Evolutionary conservation across 257 asterid genomes (phyloP).

Genomic region (Avicennia marina): DNA sequence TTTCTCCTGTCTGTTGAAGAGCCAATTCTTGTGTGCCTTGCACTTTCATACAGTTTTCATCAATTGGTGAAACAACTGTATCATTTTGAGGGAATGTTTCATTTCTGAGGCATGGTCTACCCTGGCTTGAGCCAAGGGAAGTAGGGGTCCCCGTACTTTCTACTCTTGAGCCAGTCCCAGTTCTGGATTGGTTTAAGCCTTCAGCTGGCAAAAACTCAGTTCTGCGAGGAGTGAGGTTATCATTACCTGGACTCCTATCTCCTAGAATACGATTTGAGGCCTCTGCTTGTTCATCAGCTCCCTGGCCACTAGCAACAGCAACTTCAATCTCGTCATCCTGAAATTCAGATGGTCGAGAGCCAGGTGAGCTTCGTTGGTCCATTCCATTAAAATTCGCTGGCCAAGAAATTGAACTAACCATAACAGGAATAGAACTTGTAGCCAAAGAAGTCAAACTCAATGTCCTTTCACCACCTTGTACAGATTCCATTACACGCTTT

Average conservation of each 20-base stretch:
- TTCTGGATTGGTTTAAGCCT: conserved; percentile 46
- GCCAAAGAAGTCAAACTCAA: conserved; percentile 65
- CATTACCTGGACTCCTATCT: conserved; percentile 22
- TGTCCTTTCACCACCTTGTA: conserved; percentile 82
- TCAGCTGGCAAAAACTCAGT: conserved; percentile 22
- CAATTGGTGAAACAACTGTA: conserved; percentile 36
- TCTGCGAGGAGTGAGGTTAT: conserved; percentile 23
- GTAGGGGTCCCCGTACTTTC: conserved; percentile 75
- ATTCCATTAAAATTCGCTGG: conserved; percentile 46
- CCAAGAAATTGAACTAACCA: conserved; percentile 68
- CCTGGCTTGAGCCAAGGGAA: conserved; percentile 77
- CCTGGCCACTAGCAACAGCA: conserved; percentile 18
- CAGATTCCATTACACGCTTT: conserved; percentile 80
- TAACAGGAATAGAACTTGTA: conserved; percentile 50
- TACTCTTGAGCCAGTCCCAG: conserved; percentile 72
- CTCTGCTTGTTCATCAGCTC: conserved; percentile 35
- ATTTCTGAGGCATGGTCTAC: conserved; percentile 45
- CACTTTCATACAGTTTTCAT: conserved; percentile 28
- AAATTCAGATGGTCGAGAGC: conserved; percentile 38
- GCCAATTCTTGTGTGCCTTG: conserved; percentile 26
- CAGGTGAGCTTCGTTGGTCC: conserved; percentile 41
- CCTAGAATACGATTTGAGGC: conserved; percentile 29
- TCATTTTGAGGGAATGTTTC: conserved; percentile 48
- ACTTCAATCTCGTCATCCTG: conserved; percentile 42
- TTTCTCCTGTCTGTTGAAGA: conserved; percentile 35